phyloP scores from a whole-genome alignment of 2,329 filamentous ascomycete species.

The Trichoderma cornu-damae region DNA sequence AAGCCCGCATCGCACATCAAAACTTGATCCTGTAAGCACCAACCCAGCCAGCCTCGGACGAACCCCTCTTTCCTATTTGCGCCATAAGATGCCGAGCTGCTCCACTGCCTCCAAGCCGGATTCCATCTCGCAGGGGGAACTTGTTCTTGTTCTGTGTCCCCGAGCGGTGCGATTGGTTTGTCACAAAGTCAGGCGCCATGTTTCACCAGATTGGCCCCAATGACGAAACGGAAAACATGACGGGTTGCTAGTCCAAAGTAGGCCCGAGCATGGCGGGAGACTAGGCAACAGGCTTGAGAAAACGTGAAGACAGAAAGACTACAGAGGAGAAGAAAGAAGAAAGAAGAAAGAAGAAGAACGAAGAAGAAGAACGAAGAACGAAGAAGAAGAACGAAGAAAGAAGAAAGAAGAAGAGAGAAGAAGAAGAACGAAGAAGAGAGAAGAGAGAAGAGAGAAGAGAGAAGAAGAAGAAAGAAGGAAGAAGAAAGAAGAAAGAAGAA shows the following conservation, averaged over 20 bases:
- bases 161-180: neutral
- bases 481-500: no score
- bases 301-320: neutral
- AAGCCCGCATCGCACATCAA: no score
- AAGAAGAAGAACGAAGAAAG: no score
- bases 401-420: no score
- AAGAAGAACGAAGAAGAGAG: no score
- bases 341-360: neutral
- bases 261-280: neutral
- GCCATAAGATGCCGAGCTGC: neutral
- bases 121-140: neutral
- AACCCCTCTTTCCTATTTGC: conserved; percentile 1
- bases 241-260: neutral
- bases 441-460: neutral
- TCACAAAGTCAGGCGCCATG: neutral
- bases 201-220: neutral
- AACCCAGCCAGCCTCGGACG: neutral
- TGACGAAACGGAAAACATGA: neutral
- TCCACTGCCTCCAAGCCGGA: conserved; percentile 1
- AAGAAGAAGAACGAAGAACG: neutral
- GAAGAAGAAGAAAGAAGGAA: neutral
- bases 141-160: no score
- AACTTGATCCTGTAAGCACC: no score
- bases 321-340: neutral
- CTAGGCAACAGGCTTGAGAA: neutral